Evolutionary conservation across 495 filamentous ascomycete species (phyloP), one percentile per base, ranked within the genome.

Genomic region (Sabuloglossum arenarium): DNA sequence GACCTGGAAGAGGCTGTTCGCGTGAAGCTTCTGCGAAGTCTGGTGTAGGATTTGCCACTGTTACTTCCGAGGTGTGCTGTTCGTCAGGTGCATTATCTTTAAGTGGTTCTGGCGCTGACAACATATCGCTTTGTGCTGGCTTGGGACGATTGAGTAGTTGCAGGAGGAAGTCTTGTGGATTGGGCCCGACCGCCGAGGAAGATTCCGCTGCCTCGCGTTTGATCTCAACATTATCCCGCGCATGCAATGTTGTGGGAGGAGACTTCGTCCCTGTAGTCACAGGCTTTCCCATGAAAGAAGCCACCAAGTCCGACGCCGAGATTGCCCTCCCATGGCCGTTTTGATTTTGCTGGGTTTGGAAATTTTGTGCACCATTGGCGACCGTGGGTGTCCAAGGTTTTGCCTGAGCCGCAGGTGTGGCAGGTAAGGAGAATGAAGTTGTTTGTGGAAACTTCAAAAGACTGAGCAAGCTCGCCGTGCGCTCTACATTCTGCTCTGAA

Each of bases 391-490:
- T 31, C 61, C 61, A 25, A 60, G 39, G 60, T 61, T 59, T 65
- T 65, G 63, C 25, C 59, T 60, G 31, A 56, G 68, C 59, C 43
- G 68, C 58, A 62, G 65, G 59, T 42, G 67, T 58, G 49, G 69
- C 16, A 8, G 53, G 32, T 32, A 30, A 31, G 12, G 55, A 46
- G 11, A 25, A 12, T 56, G 58, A 28, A 50, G 53, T 34, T 23
- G 78, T 72, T 53, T 85, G 76, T 61, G 78, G 86, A 69, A 88
- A 95, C 69, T 88, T 88, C 52, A 98, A 76, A 42, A 98, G 75
- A 62, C 83, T 91, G 64, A 98, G 73, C 60, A 98, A 69, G 63
- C 82, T 86, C 47, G 68, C 79, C 54, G 73, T 81, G 70, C 72
- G 79, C 64, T 85, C 73, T 54, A 76, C 68, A 55, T 78, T 73